Conservation (phyloP, 345 rosid species). For the Dimocarpus longan region DNA sequence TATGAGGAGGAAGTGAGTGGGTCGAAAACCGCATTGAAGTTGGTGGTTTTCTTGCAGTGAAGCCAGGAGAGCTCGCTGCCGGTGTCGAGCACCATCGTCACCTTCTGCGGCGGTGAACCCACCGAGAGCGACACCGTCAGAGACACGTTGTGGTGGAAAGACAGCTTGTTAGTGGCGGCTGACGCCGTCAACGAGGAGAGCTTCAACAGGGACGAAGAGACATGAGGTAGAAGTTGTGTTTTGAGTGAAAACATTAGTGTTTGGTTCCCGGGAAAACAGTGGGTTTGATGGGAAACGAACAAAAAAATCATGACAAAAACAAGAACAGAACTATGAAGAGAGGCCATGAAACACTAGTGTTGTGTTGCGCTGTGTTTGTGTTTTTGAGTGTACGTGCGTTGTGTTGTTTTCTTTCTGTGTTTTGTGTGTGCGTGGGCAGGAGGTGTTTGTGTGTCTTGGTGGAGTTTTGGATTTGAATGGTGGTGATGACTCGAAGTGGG, state of each 20-base stretch:
- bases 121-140: conserved; percentile 60
- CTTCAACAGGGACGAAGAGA: background rate
- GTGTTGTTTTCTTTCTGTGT: background rate
- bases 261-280: conserved; percentile 37
- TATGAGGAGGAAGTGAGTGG: conserved; percentile 51
- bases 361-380: background rate
- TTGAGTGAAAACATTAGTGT: conserved; percentile 51
- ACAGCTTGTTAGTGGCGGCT: conserved; percentile 34
- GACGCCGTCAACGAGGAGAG: background rate
- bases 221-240: conserved; percentile 27
- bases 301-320: conserved; percentile 26
- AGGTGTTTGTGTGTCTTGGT: background rate
- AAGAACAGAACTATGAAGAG: conserved; percentile 16
- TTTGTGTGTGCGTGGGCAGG: background rate
- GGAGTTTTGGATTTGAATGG: background rate
- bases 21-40: conserved; percentile 39
- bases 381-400: too few relatives aligned
- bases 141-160: conserved; percentile 57
- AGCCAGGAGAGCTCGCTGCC: conserved; percentile 88
- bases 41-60: conserved; percentile 45
- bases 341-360: conserved; percentile 25
- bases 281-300: conserved; percentile 33
- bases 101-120: conserved; percentile 70
- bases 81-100: conserved; percentile 73
- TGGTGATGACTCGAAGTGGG: too few relatives aligned